Evolutionary conservation across 1,284 basidiomycete genomes (phyloP).

Genomic region (Takashimella tepidaria): DNA sequence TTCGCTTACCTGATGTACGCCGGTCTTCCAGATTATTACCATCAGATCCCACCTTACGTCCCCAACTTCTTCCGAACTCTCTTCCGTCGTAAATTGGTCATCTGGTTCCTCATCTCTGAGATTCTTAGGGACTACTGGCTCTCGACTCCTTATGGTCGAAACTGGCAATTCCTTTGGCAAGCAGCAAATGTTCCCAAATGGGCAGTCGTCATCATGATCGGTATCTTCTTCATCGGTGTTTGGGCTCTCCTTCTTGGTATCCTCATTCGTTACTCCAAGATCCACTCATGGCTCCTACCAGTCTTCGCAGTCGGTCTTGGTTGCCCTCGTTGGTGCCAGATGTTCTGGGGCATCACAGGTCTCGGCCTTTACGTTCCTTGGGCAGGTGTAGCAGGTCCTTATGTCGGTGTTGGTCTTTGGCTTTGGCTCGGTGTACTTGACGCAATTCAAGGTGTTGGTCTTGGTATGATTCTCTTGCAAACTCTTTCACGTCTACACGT

Average conservation of each 20-base stretch:
- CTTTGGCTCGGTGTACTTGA: slow-evolving; percentile 89
- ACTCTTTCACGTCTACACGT: slow-evolving; percentile 87
- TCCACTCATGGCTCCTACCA: slow-evolving; percentile 86
- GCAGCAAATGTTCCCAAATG: slow-evolving; percentile 69
- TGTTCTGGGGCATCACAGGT: slow-evolving; percentile 50
- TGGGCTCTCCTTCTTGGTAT: slow-evolving; percentile 71
- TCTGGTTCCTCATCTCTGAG: slow-evolving; percentile 89
- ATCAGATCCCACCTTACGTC: slow-evolving; percentile 75
- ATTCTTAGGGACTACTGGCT: slow-evolving; percentile 87
- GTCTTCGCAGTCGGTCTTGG: slow-evolving; percentile 90
- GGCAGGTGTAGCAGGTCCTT: slow-evolving; percentile 76
- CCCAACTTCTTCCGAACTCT: slow-evolving; percentile 83
- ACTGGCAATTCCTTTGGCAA: slow-evolving; percentile 88
- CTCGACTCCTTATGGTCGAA: slow-evolving; percentile 75
- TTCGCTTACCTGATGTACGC: slow-evolving; percentile 77
- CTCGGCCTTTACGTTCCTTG: slow-evolving; percentile 74
- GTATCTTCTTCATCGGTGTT: slow-evolving; percentile 76
- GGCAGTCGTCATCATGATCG: slow-evolving; percentile 71
- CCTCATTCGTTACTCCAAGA: slow-evolving; percentile 77
- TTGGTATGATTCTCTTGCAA: slow-evolving; percentile 90
- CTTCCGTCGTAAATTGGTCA: slow-evolving; percentile 78
- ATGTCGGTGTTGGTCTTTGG: slow-evolving; percentile 81
- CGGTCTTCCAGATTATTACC: slow-evolving; percentile 65
- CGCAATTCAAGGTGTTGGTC: slow-evolving; percentile 83
- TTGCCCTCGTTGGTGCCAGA: slow-evolving; percentile 86